phyloP scores from a whole-genome alignment of 768 basidiomycete genomes.

The Lactarius trivialis region DNA sequence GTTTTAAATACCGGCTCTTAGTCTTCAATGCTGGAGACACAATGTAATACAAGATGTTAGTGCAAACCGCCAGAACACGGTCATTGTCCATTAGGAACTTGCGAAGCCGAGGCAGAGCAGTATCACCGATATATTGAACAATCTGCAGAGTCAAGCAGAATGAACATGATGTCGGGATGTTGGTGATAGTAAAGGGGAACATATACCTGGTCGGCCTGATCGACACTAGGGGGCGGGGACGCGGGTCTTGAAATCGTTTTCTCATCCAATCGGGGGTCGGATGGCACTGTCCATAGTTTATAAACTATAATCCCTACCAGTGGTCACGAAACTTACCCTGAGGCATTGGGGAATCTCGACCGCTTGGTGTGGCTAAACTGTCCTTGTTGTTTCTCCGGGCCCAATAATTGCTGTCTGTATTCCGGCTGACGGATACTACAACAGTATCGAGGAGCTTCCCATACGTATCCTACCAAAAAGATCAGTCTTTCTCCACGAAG shows the following conservation, averaged over 20 bases:
- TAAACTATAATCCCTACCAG: neutral
- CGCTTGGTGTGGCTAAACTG: conserved; percentile 45
- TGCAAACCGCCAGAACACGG: conserved; percentile 71
- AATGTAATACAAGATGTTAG: conserved; percentile 78
- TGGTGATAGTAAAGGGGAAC: neutral
- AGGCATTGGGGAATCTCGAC: conserved; percentile 63
- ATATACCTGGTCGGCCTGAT: conserved; percentile 44
- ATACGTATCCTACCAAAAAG: conserved; percentile 61
- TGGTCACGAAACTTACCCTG: conserved; percentile 37
- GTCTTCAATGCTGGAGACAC: conserved; percentile 75
- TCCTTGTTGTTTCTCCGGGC: conserved; percentile 66
- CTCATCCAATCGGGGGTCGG: conserved; percentile 51
- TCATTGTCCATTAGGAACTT: conserved; percentile 80
- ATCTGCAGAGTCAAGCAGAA: conserved; percentile 40
- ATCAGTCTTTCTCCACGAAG: neutral
- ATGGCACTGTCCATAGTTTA: conserved; percentile 10
- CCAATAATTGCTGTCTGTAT: conserved; percentile 73
- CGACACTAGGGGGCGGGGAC: conserved; percentile 34
- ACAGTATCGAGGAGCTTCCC: conserved; percentile 79
- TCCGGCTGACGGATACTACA: conserved; percentile 64
- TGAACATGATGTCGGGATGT: neutral
- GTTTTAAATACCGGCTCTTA: conserved; percentile 49
- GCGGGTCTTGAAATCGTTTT: conserved; percentile 44
- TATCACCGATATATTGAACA: conserved; percentile 58
- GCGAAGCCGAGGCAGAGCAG: conserved; percentile 67